Evolutionary conservation across 2,329 filamentous ascomycete genomes (phyloP), one percentile per base, ranked within the genome.

Genomic region (Alternaria sp.): DNA sequence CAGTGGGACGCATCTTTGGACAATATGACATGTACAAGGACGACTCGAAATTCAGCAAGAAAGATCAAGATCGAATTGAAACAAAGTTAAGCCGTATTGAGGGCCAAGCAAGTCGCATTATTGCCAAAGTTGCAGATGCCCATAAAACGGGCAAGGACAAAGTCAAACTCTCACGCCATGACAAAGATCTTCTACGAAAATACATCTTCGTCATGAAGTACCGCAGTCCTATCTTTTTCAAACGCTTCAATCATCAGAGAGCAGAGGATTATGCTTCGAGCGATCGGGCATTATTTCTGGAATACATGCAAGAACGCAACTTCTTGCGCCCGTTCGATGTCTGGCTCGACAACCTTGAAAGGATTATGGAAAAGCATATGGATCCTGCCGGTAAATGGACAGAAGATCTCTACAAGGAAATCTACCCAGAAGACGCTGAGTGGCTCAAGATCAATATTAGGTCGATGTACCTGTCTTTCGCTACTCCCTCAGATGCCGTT

Each of bases 181-280:
- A 82, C 20, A 67, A 72, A 45, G 72, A 84, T 60, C 52, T 74
- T 2, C 36, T 84, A 10, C 79, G 82, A 46, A 83, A 83, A 55
- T 83, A 83, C 51, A 70, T 82, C 3, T 84, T 83, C 62, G 65
- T 84, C 4, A 76, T 84, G 66, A 81, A 81, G 58, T 84, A 83
- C 49, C 79, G 82, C 14, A 71, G 73, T n/a, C 69, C 67, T 2
- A 58, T 38, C 5, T 81, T 81, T 46, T 72, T 77, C 57, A 52
- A 57, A 14, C 74, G 79, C 0, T 83, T 78, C 68, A 70, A 79
- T 43, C 73, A 79, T 50, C 69, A 80, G 3, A 68, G 53, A 1
- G 27, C 67, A 0, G 72, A 79, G 5, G 66, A 64, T 1, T 85
- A 84, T 63, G 30, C 65, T 22, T 54, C 62, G 9, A 51, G 75